These are phyloP conservation scores for Fusarium tricinctum DNA, from an alignment of 2,329 filamentous ascomycete species.

Conservation along the genomic window DNA sequence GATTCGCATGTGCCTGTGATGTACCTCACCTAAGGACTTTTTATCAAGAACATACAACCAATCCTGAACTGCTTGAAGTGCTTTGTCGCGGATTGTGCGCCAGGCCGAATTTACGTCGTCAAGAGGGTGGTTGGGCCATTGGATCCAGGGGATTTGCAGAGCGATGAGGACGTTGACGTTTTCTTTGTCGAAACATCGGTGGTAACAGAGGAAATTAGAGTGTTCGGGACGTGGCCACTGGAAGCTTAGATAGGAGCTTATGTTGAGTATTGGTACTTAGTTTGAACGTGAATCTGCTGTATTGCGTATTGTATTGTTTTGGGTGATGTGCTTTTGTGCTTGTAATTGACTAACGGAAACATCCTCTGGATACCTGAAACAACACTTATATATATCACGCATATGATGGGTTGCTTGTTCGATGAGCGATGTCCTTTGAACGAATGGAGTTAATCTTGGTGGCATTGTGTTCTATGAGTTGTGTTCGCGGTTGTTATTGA, in stretches of 20 bases:
- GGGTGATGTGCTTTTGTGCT: background rate
- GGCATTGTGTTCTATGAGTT: background rate
- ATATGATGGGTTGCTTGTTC: background rate
- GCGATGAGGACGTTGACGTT: constrained; percentile 22
- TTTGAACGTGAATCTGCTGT: background rate
- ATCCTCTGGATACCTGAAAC: background rate
- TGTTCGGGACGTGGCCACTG: constrained; percentile 14
- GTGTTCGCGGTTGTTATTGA: background rate
- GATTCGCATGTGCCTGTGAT: constrained; percentile 15
- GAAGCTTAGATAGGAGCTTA: constrained; percentile 21
- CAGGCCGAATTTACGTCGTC: constrained; percentile 2
- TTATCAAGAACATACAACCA: constrained; percentile 8
- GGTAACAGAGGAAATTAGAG: constrained; percentile 17
- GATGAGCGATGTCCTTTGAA: background rate
- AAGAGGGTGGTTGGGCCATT: constrained; percentile 24
- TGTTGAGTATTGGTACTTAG: background rate
- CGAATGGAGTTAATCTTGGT: background rate
- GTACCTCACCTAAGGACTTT: constrained; percentile 9
- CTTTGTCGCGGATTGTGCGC: constrained; percentile 13
- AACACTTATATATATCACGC: constrained; percentile 1
- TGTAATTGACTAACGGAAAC: background rate
- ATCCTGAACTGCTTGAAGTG: background rate
- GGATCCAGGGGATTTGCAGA: constrained; percentile 29
- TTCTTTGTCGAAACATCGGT: constrained; percentile 16
- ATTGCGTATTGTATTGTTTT: background rate